Evolutionary conservation across 2,329 filamentous ascomycete genomes (phyloP).

Genomic region (Colletotrichum higginsianum): DNA sequence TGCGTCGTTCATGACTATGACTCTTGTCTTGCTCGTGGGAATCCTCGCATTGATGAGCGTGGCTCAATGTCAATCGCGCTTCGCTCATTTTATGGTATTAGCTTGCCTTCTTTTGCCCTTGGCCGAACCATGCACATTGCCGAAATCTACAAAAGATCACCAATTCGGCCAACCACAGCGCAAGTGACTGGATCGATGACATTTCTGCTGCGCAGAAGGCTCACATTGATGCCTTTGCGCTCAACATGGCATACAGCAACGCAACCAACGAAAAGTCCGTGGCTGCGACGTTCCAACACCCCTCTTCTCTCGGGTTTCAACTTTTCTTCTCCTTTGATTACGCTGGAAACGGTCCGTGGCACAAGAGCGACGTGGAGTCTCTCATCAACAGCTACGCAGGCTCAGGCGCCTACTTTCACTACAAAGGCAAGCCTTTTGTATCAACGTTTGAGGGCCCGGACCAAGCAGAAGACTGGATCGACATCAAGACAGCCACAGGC

Average conservation of each 20-base stretch:
- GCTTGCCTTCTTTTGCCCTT: too few relatives aligned
- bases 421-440: constrained; percentile 57
- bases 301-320: constrained; percentile 45
- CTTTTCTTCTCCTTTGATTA: constrained; percentile 62
- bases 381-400: constrained; percentile 13
- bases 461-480: constrained; percentile 59
- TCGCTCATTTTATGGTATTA: too few relatives aligned
- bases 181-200: too few relatives aligned
- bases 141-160: too few relatives aligned
- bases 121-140: too few relatives aligned
- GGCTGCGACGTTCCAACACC: too few relatives aligned
- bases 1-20: too few relatives aligned
- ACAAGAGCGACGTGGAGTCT: constrained; percentile 12
- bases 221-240: constrained; percentile 19
- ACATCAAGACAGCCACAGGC: constrained; percentile 54
- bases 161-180: too few relatives aligned
- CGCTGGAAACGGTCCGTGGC: constrained; percentile 49
- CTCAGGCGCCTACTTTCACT: constrained; percentile 50
- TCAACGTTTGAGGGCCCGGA: constrained; percentile 66
- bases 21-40: too few relatives aligned
- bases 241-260: constrained; percentile 14
- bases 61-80: too few relatives aligned
- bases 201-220: not conserved
- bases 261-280: constrained; percentile 2
- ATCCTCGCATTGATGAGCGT: too few relatives aligned